Conservation (phyloP, 441 rosid species). For the Francoa sonchifolia region DNA sequence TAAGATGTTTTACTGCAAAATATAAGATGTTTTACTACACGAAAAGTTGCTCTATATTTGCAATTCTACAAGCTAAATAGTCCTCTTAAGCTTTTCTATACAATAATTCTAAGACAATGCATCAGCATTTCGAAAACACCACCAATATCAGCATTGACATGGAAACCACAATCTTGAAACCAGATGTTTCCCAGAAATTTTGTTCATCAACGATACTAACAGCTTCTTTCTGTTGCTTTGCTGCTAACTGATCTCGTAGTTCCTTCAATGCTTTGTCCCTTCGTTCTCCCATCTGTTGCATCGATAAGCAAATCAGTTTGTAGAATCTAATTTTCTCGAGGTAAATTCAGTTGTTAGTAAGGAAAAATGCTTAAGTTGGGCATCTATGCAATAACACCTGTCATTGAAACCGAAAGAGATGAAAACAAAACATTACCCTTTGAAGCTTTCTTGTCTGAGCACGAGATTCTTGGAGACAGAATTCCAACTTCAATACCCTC, state of each 20-base stretch:
- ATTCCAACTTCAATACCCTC: constrained; percentile 79
- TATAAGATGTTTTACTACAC: no score
- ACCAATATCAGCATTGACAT: constrained; percentile 87
- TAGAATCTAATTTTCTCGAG: no score
- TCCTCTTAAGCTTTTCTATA: constrained; percentile 11
- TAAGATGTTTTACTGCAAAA: not conserved
- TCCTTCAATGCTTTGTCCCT: constrained; percentile 72
- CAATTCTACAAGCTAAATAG: constrained; percentile 17
- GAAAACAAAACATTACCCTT: constrained; percentile 33
- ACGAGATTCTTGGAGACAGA: constrained; percentile 89
- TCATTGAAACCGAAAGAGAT: not conserved
- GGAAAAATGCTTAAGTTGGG: no score
- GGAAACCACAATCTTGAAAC: constrained; percentile 71
- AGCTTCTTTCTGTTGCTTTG: constrained; percentile 27
- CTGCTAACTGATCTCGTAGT: constrained; percentile 53
- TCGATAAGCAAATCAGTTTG: not conserved
- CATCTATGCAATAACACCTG: no score
- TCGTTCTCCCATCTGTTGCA: constrained; percentile 64
- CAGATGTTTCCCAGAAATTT: constrained; percentile 78
- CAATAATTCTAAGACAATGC: no score
- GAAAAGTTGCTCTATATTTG: constrained; percentile 1
- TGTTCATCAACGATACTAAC: constrained; percentile 21
- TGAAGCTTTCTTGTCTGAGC: constrained; percentile 77
- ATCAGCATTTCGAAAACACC: constrained; percentile 61
- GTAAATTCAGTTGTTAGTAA: no score